Evolutionary conservation across 768 basidiomycete genomes (phyloP).

Genomic region (Tricholoma terreum): DNA sequence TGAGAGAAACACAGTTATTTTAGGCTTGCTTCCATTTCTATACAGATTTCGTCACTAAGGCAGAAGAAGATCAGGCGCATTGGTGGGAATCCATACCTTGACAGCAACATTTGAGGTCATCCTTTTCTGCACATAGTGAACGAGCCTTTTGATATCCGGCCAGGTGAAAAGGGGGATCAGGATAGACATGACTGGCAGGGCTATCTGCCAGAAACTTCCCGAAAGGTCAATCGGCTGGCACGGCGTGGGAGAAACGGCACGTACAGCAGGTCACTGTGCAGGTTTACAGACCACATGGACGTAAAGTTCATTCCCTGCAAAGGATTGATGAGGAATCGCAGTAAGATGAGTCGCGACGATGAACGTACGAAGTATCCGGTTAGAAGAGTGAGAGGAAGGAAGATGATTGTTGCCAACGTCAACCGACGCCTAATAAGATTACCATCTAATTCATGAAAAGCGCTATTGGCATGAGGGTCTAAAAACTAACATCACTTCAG

Average conservation of each 20-base stretch:
- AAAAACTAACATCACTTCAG: constrained; percentile 58
- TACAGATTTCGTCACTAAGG: neutral
- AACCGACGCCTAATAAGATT: constrained; percentile 53
- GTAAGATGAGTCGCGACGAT: neutral
- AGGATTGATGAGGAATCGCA: neutral
- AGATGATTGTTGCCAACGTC: constrained; percentile 67
- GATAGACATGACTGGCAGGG: constrained; percentile 56
- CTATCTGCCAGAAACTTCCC: constrained; percentile 67
- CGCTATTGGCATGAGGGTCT: neutral
- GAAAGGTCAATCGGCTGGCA: constrained; percentile 1
- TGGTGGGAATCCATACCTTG: constrained; percentile 28
- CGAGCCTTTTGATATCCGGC: constrained; percentile 46
- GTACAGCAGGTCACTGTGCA: constrained; percentile 45
- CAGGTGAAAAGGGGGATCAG: constrained; percentile 56
- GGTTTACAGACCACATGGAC: constrained; percentile 46
- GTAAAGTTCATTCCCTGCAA: constrained; percentile 69
- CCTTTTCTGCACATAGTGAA: constrained; percentile 48
- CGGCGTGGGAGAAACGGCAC: constrained; percentile 18
- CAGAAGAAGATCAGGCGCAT: constrained; percentile 5
- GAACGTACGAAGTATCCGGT: constrained; percentile 70
- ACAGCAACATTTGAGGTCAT: constrained; percentile 30
- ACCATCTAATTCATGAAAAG: neutral
- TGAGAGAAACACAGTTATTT: neutral
- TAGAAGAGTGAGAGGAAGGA: constrained; percentile 64
- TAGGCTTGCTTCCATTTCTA: constrained; percentile 1